These are phyloP conservation scores for Protostelium mycophagum DNA, from an alignment of 78 protist genomes.

Conservation along the genomic window DNA sequence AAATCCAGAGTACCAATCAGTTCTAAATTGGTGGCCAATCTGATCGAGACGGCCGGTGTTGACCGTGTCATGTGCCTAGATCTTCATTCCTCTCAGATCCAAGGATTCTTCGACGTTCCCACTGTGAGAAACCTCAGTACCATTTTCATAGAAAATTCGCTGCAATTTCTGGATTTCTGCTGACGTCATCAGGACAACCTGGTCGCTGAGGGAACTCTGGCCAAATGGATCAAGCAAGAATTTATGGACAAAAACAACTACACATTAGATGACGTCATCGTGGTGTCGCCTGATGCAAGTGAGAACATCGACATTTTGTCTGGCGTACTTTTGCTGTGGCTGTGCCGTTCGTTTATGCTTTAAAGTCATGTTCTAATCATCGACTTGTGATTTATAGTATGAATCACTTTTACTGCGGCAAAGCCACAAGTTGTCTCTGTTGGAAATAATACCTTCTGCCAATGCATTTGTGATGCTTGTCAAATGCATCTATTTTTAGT, in stretches of 20 bases:
- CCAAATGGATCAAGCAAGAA: conserved; percentile 50
- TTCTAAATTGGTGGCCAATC: conserved; percentile 79
- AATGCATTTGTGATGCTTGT: no score
- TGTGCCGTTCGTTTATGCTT: no score
- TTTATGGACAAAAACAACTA: background rate
- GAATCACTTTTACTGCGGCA: background rate
- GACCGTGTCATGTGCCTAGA: conserved; percentile 79
- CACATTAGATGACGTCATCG: conserved; percentile 8
- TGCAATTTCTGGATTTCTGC: background rate
- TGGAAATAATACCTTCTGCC: no score
- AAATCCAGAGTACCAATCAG: conserved; percentile 78
- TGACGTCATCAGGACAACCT: conserved; percentile 40
- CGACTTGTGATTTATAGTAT: no score
- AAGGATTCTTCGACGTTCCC: conserved; percentile 79
- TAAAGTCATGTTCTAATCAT: no score
- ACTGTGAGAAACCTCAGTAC: conserved; percentile 19
- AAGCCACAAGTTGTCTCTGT: background rate
- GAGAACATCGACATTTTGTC: no score
- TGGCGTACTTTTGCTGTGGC: no score
- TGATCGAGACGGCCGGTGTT: conserved; percentile 75
- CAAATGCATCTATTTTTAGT: no score
- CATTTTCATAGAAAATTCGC: background rate
- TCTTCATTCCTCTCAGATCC: conserved; percentile 70
- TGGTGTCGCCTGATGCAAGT: conserved; percentile 72
- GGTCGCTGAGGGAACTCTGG: conserved; percentile 56